Conservation (phyloP, 768 basidiomycete genomes). For the Pleurotus pulmonarius region DNA sequence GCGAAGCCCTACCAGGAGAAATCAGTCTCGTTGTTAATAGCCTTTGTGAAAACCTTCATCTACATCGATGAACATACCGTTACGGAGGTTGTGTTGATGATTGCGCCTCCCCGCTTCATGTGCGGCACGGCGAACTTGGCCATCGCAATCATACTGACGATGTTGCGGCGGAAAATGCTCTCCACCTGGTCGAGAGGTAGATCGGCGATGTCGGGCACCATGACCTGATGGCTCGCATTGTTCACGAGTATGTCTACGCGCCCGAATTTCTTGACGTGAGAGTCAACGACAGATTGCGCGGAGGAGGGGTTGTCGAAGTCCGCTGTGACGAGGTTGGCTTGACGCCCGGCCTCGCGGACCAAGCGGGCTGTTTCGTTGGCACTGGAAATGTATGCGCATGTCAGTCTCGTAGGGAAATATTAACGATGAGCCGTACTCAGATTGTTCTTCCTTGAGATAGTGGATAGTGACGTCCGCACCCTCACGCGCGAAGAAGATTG, state of each 20-base stretch:
- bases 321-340: slow-evolving; percentile 29
- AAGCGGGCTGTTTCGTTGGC: slow-evolving; percentile 48
- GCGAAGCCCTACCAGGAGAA: slow-evolving; percentile 15
- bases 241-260: slow-evolving; percentile 56
- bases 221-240: slow-evolving; percentile 51
- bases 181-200: slow-evolving; percentile 51
- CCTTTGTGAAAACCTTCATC: no score
- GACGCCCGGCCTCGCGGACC: slow-evolving; percentile 34
- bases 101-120: slow-evolving; percentile 51
- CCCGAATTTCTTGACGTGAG: slow-evolving; percentile 42
- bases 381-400: slow-evolving; percentile 2
- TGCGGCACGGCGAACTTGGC: slow-evolving; percentile 56
- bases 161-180: slow-evolving; percentile 55
- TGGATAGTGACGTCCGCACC: slow-evolving; percentile 52
- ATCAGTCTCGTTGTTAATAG: neutral
- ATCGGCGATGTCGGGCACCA: slow-evolving; percentile 39
- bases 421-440: slow-evolving; percentile 25
- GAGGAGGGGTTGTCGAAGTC: slow-evolving; percentile 40
- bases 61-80: slow-evolving; percentile 24
- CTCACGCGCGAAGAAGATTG: slow-evolving; percentile 49
- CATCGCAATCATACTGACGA: slow-evolving; percentile 55
- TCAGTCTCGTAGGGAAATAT: neutral
- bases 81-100: slow-evolving; percentile 62
- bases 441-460: slow-evolving; percentile 52
- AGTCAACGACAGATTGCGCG: slow-evolving; percentile 41